Percentiles rank a stretch among this genome's conserved stretches.
Conservation (phyloP, 257 asterid genomes). For the Scutellaria baicalensis region DNA sequence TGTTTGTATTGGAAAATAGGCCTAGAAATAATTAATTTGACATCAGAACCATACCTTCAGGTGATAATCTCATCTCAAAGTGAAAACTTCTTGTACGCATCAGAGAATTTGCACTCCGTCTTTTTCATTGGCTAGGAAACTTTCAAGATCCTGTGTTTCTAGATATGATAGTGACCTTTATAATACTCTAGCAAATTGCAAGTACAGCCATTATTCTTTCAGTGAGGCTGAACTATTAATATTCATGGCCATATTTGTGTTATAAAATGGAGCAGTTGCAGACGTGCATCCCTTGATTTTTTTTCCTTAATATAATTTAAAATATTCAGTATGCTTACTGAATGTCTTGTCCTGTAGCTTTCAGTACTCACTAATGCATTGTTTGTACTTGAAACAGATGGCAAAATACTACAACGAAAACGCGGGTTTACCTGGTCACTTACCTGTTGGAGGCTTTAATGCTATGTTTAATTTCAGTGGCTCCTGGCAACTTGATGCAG, state of each 20-base stretch:
- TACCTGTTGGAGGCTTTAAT: constrained; percentile 93
- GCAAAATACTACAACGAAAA: constrained; percentile 72
- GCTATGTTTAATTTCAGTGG: constrained; percentile 99
- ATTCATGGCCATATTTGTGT: neutral
- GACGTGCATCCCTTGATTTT: neutral
- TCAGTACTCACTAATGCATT: neutral
- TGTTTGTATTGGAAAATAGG: neutral
- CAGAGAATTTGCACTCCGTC: neutral
- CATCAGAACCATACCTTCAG: neutral
- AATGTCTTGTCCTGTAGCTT: neutral
- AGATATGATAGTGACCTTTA: neutral
- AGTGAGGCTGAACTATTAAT: neutral
- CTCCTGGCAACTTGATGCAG: constrained; percentile 83
- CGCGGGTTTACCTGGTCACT: constrained; percentile 57
- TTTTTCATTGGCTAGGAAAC: neutral
- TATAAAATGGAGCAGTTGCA: neutral
- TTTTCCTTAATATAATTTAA: neutral
- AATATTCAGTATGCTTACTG: neutral
- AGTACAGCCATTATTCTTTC: neutral
- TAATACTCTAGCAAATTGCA: neutral
- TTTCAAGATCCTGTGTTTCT: neutral
- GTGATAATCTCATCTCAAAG: neutral
- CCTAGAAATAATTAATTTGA: neutral
- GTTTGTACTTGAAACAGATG: constrained; percentile 54
- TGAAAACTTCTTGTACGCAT: neutral